Conservation (phyloP, 1,284 basidiomycete species). For the Peniophora sp. region DNA sequence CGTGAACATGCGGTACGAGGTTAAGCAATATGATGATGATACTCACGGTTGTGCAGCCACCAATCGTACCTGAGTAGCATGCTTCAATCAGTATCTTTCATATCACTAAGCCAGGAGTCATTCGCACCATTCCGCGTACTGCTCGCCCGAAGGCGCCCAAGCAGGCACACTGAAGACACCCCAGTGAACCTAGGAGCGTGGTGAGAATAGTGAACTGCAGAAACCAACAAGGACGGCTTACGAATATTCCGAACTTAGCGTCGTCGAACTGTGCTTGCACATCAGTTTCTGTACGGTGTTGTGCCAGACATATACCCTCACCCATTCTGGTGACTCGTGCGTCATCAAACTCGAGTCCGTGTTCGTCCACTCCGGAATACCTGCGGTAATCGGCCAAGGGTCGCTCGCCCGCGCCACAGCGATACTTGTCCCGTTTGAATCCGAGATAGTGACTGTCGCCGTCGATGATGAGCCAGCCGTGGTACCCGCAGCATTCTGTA, state of each 20-base stretch:
- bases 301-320: slow-evolving; percentile 15
- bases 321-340: slow-evolving; percentile 48
- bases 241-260: slow-evolving; percentile 52
- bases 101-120: slow-evolving; percentile 28
- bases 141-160: slow-evolving; percentile 25
- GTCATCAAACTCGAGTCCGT: slow-evolving; percentile 28
- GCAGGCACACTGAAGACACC: slow-evolving; percentile 44
- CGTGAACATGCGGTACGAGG: background rate
- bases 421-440: slow-evolving; percentile 22
- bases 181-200: slow-evolving; percentile 55
- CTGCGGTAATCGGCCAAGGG: slow-evolving; percentile 25
- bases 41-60: slow-evolving; percentile 26
- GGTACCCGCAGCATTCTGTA: slow-evolving; percentile 11
- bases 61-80: slow-evolving; percentile 25
- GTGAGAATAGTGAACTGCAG: background rate
- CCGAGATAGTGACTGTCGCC: slow-evolving; percentile 21
- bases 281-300: slow-evolving; percentile 3
- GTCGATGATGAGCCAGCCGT: slow-evolving; percentile 17
- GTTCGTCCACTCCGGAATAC: slow-evolving; percentile 31
- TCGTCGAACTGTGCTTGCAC: slow-evolving; percentile 28
- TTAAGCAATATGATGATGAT: background rate
- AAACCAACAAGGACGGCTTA: slow-evolving; percentile 19
- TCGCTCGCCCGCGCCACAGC: slow-evolving; percentile 19
- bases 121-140: slow-evolving; percentile 56
- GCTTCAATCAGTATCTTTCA: background rate